A percentile compares a stretch with the other conserved stretches of the same genome.
Conservation (phyloP, 202 grass and related monocot species). For the Dendrocalamus latiflorus region DNA sequence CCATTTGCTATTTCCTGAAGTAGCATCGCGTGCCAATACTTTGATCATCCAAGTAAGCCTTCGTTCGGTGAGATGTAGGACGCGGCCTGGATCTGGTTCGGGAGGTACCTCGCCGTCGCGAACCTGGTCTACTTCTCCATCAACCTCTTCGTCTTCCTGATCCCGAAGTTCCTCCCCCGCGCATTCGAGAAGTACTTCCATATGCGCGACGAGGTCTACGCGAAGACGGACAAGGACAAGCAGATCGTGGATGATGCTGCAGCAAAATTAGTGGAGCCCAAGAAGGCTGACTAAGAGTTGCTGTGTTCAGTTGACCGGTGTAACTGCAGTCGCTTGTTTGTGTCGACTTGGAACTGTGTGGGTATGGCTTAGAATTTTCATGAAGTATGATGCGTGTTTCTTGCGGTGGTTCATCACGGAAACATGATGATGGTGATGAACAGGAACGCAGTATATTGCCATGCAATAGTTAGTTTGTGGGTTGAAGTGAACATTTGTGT, state of each 20-base stretch:
- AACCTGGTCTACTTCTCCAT: constrained; percentile 81
- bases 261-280: background rate
- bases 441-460: no score
- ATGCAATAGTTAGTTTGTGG: no score
- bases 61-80: no score
- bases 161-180: constrained; percentile 60
- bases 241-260: background rate
- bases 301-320: background rate
- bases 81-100: constrained; percentile 66
- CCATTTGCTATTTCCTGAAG: no score
- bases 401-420: no score
- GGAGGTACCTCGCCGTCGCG: constrained; percentile 48
- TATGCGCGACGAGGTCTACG: constrained; percentile 31
- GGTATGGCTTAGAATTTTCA: no score
- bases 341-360: no score
- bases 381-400: no score
- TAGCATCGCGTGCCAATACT: no score
- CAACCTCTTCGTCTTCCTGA: constrained; percentile 78
- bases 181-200: constrained; percentile 84
- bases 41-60: no score
- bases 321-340: background rate
- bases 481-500: no score
- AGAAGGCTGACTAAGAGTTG: constrained; percentile 39
- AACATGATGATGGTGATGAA: no score
- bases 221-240: constrained; percentile 55